These are phyloP conservation scores for Phellinidium pouzarii DNA, from an alignment of 1,284 basidiomycete genomes.

Conservation along the genomic window DNA sequence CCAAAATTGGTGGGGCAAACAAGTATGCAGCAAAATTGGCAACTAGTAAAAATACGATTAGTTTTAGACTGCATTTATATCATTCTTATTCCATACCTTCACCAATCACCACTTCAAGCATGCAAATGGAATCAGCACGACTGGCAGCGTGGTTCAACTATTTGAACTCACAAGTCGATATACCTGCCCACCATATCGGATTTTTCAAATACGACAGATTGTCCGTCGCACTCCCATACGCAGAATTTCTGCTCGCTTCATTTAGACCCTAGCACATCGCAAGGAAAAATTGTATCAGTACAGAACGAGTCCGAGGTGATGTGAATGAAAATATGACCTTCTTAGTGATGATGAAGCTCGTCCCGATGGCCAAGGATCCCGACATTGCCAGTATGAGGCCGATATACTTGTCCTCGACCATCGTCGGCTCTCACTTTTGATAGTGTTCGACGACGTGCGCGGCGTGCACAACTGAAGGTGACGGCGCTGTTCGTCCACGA, in stretches of 20 bases:
- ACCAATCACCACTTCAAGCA: constrained; percentile 71
- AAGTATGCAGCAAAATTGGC: constrained; percentile 99
- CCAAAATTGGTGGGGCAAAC: constrained; percentile 95
- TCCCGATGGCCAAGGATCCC: constrained; percentile 81
- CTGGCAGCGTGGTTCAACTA: constrained; percentile 9
- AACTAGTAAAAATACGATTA: constrained; percentile 42
- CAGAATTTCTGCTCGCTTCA: constrained; percentile 57
- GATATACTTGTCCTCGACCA: constrained; percentile 90
- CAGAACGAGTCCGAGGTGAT: not conserved
- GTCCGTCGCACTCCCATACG: constrained; percentile 62
- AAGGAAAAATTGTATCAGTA: not conserved
- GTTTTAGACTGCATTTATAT: not conserved
- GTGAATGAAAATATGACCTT: constrained; percentile 50
- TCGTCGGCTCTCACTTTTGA: constrained; percentile 25
- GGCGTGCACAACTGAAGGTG: not conserved
- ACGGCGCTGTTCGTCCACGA: not conserved
- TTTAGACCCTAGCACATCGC: constrained; percentile 62
- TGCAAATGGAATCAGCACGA: constrained; percentile 19
- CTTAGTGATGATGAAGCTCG: constrained; percentile 95
- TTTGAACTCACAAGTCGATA: constrained; percentile 74
- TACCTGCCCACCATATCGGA: constrained; percentile 98
- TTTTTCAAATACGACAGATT: constrained; percentile 84
- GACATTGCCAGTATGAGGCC: constrained; percentile 82
- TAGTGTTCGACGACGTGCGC: not conserved
- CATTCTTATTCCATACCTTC: constrained; percentile 53